A percentile compares a stretch with the other conserved stretches of the same genome.
phyloP scores from a whole-genome alignment of 345 rosid species.

The Hirschfeldia incana region DNA sequence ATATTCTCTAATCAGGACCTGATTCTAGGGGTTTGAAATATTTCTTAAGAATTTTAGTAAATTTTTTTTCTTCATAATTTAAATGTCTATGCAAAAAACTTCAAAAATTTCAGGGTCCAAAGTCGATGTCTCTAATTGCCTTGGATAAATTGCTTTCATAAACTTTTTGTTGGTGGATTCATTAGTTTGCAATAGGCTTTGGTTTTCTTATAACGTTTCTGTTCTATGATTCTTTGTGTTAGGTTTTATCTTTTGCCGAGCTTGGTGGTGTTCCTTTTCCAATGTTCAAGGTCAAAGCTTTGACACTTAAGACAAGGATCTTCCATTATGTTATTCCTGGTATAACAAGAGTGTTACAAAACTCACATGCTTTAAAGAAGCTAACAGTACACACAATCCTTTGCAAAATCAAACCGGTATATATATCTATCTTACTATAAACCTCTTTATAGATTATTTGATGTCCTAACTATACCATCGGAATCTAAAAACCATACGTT shows the following conservation, averaged over 20 bases:
- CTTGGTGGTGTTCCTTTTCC: background rate
- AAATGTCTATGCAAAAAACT: too few species aligned
- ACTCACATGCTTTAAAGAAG: constrained; percentile 1
- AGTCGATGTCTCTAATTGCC: too few species aligned
- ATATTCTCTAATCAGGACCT: too few species aligned
- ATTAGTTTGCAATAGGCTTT: background rate
- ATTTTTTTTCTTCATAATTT: too few species aligned
- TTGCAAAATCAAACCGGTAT: background rate
- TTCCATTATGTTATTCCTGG: constrained; percentile 4
- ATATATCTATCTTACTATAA: background rate
- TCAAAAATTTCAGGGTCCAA: too few species aligned
- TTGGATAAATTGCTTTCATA: background rate
- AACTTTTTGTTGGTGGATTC: background rate
- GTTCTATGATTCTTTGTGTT: background rate
- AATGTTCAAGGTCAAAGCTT: background rate
- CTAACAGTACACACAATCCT: background rate
- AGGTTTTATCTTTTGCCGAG: background rate
- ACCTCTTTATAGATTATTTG: background rate
- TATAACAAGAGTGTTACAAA: background rate
- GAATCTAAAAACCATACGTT: constrained; percentile 1
- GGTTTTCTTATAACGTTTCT: background rate
- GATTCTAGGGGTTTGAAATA: too few species aligned
- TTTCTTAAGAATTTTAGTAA: too few species aligned
- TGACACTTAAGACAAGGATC: constrained; percentile 1
- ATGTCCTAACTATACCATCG: background rate